phyloP scores from a whole-genome alignment of 2,329 filamentous ascomycete genomes.

The Didymella arachidicola region DNA sequence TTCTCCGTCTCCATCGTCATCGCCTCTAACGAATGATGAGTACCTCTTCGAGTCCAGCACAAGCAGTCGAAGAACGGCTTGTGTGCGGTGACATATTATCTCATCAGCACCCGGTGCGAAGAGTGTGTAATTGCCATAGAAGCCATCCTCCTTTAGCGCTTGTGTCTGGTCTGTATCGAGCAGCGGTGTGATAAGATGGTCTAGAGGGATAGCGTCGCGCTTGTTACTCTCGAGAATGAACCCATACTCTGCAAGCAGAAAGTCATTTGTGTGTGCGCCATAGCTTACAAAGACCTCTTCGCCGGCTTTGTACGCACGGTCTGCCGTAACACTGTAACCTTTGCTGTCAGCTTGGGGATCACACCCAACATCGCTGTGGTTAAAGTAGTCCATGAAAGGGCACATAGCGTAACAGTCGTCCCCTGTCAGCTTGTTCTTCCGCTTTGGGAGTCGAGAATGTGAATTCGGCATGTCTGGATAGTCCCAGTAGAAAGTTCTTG shows the following conservation, averaged over 20 bases:
- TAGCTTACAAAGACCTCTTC: conserved; percentile 76
- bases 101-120: conserved; percentile 29
- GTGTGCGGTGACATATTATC: conserved; percentile 55
- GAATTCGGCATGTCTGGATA: conserved; percentile 50
- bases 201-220: conserved; percentile 54
- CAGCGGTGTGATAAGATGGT: conserved; percentile 52
- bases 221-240: conserved; percentile 52
- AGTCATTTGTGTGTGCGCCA: conserved; percentile 75
- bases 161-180: conserved; percentile 43
- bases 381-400: conserved; percentile 78
- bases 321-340: conserved; percentile 65
- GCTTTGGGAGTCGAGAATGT: conserved; percentile 53
- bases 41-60: conserved; percentile 41
- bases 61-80: conserved; percentile 53
- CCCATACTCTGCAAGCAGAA: conserved; percentile 73
- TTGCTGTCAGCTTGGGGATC: conserved; percentile 59
- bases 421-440: conserved; percentile 51
- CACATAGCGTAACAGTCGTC: conserved; percentile 72
- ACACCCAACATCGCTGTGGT: conserved; percentile 61
- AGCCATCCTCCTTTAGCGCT: conserved; percentile 54
- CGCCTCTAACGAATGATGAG: conserved; percentile 41
- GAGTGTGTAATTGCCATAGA: conserved; percentile 48
- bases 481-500: conserved; percentile 67
- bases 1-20: conserved; percentile 46
- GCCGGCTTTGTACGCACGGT: conserved; percentile 60